Conservation (phyloP, 805 yeast genomes). For the Candida patagonica region DNA sequence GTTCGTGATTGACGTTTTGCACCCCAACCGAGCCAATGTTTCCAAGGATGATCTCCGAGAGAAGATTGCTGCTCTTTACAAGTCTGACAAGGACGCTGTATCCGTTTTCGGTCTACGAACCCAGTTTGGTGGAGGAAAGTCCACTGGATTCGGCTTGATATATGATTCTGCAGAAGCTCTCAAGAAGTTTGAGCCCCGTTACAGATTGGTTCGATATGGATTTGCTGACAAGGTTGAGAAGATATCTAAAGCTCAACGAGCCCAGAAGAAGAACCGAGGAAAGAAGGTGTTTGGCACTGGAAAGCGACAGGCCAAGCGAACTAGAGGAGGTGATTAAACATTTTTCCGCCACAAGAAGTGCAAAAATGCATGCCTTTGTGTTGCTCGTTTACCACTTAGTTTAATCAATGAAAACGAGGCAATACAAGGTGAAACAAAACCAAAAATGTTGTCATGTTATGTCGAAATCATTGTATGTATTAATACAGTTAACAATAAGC, state of each 20-base stretch:
- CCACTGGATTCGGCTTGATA: slow-evolving; percentile 98
- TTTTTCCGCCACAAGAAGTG: no score
- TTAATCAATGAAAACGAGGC: no score
- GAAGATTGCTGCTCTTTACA: slow-evolving; percentile 79
- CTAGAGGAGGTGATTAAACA: slow-evolving; percentile 19
- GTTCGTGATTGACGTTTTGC: slow-evolving; percentile 98
- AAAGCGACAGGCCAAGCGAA: slow-evolving; percentile 74
- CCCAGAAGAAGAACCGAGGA: slow-evolving; percentile 99
- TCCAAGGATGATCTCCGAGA: slow-evolving; percentile 99
- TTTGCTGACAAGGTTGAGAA: slow-evolving; percentile 92
- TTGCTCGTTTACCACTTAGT: neutral
- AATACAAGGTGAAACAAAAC: neutral
- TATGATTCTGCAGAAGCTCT: slow-evolving; percentile 97
- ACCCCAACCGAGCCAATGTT: slow-evolving; percentile 99
- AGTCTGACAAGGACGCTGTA: slow-evolving; percentile 85
- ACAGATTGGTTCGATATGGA: slow-evolving; percentile 99
- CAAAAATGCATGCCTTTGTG: slow-evolving; percentile 5
- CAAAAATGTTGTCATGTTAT: slow-evolving; percentile 1
- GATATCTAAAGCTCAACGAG: slow-evolving; percentile 99
- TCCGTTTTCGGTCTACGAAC: slow-evolving; percentile 99
- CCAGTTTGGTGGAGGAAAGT: slow-evolving; percentile 99
- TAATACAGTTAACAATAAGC: neutral
- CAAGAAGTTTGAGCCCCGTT: slow-evolving; percentile 97
- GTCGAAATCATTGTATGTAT: slow-evolving; percentile 1
- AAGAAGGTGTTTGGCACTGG: slow-evolving; percentile 99